Evolutionary conservation across 768 basidiomycete species (phyloP).

Genomic region (Pleurotus giganteus): DNA sequence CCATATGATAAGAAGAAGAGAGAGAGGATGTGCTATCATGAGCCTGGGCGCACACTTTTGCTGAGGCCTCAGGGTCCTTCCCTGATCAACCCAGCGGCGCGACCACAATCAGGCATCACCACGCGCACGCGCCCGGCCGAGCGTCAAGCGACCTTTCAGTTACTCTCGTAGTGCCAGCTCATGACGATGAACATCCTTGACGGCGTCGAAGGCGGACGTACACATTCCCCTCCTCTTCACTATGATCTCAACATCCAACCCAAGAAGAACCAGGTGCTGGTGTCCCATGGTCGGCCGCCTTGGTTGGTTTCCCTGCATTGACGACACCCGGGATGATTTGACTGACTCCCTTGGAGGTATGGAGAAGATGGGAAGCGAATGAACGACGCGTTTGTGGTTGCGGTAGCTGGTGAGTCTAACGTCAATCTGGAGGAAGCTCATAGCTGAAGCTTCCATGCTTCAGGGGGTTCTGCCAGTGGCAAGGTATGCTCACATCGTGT

Average conservation of each 20-base stretch:
- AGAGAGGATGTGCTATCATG: background rate
- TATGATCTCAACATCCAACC: constrained; percentile 28
- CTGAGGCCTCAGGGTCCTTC: background rate
- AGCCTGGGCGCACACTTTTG: background rate
- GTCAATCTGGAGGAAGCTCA: background rate
- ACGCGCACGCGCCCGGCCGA: background rate
- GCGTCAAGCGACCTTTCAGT: background rate
- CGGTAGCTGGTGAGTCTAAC: constrained; percentile 65
- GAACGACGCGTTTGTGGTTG: constrained; percentile 80
- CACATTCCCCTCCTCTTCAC: background rate
- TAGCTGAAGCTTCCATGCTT: constrained; percentile 4
- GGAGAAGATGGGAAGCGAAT: constrained; percentile 68
- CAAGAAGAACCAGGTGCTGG: constrained; percentile 74
- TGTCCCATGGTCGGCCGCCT: constrained; percentile 83
- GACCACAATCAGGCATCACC: background rate
- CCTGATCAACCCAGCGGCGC: background rate
- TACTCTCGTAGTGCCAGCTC: background rate
- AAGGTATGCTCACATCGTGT: constrained; percentile 50
- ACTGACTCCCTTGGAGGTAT: constrained; percentile 52
- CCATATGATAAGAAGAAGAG: constrained; percentile 39
- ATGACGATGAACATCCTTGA: constrained; percentile 2
- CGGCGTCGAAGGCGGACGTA: background rate
- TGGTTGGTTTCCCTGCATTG: constrained; percentile 46
- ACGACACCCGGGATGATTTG: constrained; percentile 3
- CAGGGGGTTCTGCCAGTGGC: constrained; percentile 85